Percentiles rank a stretch among this genome's conserved stretches.
phyloP scores from a whole-genome alignment of 1,284 basidiomycete genomes.

The Heterobasidion irregulare region DNA sequence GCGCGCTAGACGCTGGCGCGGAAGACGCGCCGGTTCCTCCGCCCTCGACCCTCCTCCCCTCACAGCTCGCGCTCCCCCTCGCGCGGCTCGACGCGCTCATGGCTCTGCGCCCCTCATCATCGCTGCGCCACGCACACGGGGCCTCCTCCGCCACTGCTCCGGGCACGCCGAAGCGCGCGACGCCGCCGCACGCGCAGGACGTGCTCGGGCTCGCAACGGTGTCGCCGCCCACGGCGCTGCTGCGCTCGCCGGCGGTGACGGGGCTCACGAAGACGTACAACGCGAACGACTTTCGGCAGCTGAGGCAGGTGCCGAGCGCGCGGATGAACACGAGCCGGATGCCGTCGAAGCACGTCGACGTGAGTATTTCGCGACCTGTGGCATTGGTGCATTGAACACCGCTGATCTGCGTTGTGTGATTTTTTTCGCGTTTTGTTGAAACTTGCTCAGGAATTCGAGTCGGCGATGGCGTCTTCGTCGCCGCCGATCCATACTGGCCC shows the following conservation, averaged over 20 bases:
- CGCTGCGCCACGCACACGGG: not conserved
- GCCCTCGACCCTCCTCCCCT: conserved; percentile 12
- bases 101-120: conserved; percentile 5
- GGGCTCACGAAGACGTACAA: conserved; percentile 74
- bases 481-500: conserved; percentile 1
- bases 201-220: conserved; percentile 40
- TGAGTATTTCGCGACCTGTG: conserved; percentile 28
- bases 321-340: conserved; percentile 74
- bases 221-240: conserved; percentile 60
- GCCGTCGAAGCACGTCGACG: conserved; percentile 72
- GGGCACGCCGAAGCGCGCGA: conserved; percentile 42
- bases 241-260: conserved; percentile 65
- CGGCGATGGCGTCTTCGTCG: not conserved
- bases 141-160: conserved; percentile 18
- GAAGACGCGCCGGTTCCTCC: conserved; percentile 8
- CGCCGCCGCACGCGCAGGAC: conserved; percentile 35
- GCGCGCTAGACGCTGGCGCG: conserved; percentile 1
- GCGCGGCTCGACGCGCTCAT: conserved; percentile 21
- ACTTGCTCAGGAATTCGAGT: conserved; percentile 11
- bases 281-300: conserved; percentile 70
- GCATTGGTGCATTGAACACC: no score
- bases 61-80: conserved; percentile 16
- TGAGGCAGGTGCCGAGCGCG: conserved; percentile 55
- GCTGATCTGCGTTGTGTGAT: not conserved
- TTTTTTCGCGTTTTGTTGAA: no score